These are phyloP conservation scores for Ceriops decandra DNA, from an alignment of 345 rosid species.

Conservation along the genomic window DNA sequence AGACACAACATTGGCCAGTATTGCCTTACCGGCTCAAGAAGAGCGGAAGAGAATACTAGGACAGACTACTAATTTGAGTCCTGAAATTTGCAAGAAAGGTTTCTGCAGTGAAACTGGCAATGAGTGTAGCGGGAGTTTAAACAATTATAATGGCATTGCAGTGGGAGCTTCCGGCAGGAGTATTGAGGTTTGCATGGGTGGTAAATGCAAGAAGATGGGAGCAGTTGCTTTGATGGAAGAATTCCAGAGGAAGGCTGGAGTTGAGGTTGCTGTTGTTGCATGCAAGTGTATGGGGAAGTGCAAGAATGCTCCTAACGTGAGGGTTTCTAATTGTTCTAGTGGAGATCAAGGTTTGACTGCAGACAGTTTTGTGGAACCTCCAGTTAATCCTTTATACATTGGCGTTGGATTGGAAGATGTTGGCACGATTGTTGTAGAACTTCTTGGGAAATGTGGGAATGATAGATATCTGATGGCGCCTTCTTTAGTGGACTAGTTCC, in stretches of 20 bases:
- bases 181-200: conserved; percentile 34
- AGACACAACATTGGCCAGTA: background rate
- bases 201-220: conserved; percentile 24
- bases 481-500: conserved; percentile 8
- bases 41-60: too few relatives aligned
- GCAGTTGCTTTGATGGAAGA: conserved; percentile 14
- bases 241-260: conserved; percentile 11
- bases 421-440: conserved; percentile 15
- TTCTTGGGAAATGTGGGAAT: conserved; percentile 9
- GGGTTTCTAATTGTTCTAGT: background rate
- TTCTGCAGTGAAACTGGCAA: background rate
- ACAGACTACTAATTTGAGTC: background rate
- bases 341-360: background rate
- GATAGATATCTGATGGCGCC: background rate
- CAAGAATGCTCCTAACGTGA: conserved; percentile 24
- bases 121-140: background rate
- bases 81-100: background rate
- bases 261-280: conserved; percentile 12
- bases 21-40: background rate
- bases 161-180: background rate
- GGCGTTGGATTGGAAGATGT: conserved; percentile 16
- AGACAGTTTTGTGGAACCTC: background rate
- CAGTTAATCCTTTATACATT: background rate
- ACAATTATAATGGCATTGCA: background rate
- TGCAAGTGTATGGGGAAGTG: conserved; percentile 29